Base-by-base conservation (phyloP, 768 basidiomycete species). In the Collybia nuda region DNA sequence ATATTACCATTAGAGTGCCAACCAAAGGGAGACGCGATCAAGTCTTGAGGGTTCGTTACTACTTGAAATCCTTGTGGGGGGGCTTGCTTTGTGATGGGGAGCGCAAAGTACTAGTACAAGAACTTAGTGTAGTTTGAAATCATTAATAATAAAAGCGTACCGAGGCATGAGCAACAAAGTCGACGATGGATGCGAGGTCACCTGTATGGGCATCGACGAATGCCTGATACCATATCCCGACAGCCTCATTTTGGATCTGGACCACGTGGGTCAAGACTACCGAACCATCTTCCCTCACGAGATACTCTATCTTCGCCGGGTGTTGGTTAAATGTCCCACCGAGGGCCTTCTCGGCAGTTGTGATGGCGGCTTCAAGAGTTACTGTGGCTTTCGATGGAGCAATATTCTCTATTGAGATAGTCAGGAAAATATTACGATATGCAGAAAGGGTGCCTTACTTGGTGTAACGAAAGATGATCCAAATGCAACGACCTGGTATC, bases 201-300 rank as follows among this genome's bases (percentile, higher is more conserved):
- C 77, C 77, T 23, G 73, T 66, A 51, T 77, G 76, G 7, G 79
- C 81, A 55, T 84, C 81, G 44, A 84, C 74, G 52, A 79, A 80
- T 0, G 79, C 81, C 62, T 84, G 77, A 56, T 72, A 76, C 78
- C 79, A 84, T 17, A 73, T 68, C 29, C 78, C 67, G 6, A 59
- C 56, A 1, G 55, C 55, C 6, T 64, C 58, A 50, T 71, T 69
- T 41, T 62, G 62, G 35, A 73, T 64, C 43, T 73, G 70, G 15
- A 72, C 55, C 35, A 70, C 66, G 56, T 77, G 71, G 6, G 73
- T 67, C 15, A 80, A 67, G 22, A 59, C 66, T 28, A 60, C 67
- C 7, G 67, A 61, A 35, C 69, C 70, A 56, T 77, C 73, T 1
- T 71, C 61, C 44, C 63, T 65, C 32, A 61, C 69, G 38, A 76